Percentiles rank a stretch among this genome's conserved stretches.
Evolutionary conservation across 106 monocot species (phyloP).

Genomic region (Dendrobium nobile): DNA sequence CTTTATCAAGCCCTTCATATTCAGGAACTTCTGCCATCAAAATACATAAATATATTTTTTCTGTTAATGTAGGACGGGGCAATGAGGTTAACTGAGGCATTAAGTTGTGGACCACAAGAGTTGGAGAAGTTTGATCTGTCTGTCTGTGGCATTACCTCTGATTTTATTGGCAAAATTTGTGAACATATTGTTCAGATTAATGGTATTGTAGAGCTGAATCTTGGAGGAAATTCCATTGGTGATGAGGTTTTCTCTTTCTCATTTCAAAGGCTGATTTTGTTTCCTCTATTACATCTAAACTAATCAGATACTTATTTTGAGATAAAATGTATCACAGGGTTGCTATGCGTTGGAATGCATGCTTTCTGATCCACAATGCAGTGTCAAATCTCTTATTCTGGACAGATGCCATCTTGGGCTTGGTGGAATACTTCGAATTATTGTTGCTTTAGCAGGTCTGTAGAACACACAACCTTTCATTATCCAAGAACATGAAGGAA

Average conservation of each 20-base stretch:
- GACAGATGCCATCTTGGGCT: slow-evolving; percentile 65
- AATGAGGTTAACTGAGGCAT: slow-evolving; percentile 42
- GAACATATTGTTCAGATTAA: slow-evolving; percentile 23
- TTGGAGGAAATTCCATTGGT: slow-evolving; percentile 61
- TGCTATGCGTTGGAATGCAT: slow-evolving; percentile 38
- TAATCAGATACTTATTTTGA: background rate
- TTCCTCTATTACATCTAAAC: background rate
- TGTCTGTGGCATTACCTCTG: slow-evolving; percentile 49
- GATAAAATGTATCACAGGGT: slow-evolving; percentile 29
- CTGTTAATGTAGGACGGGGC: slow-evolving; percentile 49
- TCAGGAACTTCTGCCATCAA: background rate
- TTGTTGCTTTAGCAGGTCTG: slow-evolving; percentile 64
- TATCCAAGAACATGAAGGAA: background rate
- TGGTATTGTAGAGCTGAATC: slow-evolving; percentile 60
- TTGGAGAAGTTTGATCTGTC: slow-evolving; percentile 80
- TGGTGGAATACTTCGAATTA: slow-evolving; percentile 45
- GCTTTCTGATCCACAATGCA: slow-evolving; percentile 44
- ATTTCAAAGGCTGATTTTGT: background rate
- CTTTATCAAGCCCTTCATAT: background rate
- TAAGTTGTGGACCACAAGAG: slow-evolving; percentile 55
- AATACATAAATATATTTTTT: slow-evolving; percentile 1
- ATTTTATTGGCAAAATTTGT: slow-evolving; percentile 41
- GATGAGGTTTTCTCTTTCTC: slow-evolving; percentile 41
- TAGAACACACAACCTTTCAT: slow-evolving; percentile 2
- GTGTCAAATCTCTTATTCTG: slow-evolving; percentile 55